Evolutionary conservation across 257 asterid genomes (phyloP).

Genomic region (Leonotis leonurus): DNA sequence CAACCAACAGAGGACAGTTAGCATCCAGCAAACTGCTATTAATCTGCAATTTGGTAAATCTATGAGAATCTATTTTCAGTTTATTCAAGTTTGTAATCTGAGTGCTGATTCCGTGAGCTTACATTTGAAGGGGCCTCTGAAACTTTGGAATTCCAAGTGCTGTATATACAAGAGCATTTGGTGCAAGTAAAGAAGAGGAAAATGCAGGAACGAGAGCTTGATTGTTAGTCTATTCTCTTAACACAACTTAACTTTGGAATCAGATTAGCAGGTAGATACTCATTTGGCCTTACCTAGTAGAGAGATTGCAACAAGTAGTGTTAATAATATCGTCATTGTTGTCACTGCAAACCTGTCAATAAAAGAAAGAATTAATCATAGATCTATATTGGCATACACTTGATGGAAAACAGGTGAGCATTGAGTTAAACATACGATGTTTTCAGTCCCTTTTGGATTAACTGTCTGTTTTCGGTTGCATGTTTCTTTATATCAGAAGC

Average conservation of each 20-base stretch:
- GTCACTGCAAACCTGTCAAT: constrained; percentile 48
- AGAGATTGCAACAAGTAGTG: constrained; percentile 41
- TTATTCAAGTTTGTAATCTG: background rate
- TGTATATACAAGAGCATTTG: constrained; percentile 10
- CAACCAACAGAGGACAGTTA: constrained; percentile 55
- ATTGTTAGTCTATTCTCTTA: background rate
- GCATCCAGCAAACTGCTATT: constrained; percentile 51
- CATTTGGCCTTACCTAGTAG: constrained; percentile 42
- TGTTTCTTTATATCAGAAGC: constrained; percentile 51
- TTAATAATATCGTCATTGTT: constrained; percentile 37
- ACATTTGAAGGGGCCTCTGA: constrained; percentile 25
- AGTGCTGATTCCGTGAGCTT: constrained; percentile 6
- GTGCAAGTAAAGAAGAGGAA: constrained; percentile 1
- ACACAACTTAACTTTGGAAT: background rate
- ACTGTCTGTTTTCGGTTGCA: constrained; percentile 45
- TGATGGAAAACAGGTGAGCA: background rate
- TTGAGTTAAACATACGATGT: constrained; percentile 30
- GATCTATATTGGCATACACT: background rate
- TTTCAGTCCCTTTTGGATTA: constrained; percentile 40
- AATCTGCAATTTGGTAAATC: constrained; percentile 34
- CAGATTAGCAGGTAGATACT: background rate
- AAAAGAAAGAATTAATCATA: constrained; percentile 10
- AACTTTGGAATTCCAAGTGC: constrained; percentile 25
- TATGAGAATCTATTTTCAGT: constrained; percentile 15
- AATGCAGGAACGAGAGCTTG: background rate